Base-by-base conservation (phyloP, 495 filamentous ascomycete species). In the Massariosphaeria phaeospora region DNA sequence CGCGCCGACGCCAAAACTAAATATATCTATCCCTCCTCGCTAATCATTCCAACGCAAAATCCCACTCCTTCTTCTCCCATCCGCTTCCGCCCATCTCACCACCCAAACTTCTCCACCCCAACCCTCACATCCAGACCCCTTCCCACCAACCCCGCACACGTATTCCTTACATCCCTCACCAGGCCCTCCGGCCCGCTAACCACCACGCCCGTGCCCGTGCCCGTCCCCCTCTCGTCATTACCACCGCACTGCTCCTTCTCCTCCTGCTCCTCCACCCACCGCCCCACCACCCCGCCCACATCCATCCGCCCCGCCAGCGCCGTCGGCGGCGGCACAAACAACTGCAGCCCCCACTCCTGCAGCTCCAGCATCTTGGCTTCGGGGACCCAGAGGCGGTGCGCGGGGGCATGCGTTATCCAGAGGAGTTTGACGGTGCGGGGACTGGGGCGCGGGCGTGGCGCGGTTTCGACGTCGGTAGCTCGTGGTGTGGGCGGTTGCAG, bases 171-270 rank as follows among this genome's bases (percentile, higher is more conserved):
- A 21, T 66, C 64, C 36, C 77, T 61, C 31, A 78, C 77, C 60
- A 82, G 65, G 10, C 72, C 70, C 58, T 82, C 74, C 21, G 80
- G 81, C 4, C 78, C 78, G 2, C 73, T 79, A 10, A 74, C 75
- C 3, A 80, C 75, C 7, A 79, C 71, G 0, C 73, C 72, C 0
- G 74, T 61, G 36, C 65, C 71, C 9, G 57, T 27, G 61, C 69
- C 17, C 21, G 49, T 18, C 57, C 52, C 18, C 59, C 35, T 38
- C 29, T 33, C 29, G 29, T 33, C 13, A n/a, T n/a, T n/a, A n/a
- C n/a, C n/a, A n/a, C n/a, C n/a, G n/a, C n/a, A n/a, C n/a, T n/a
- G n/a, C n/a, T n/a, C n/a, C n/a, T n/a, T n/a, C n/a, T n/a, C n/a
- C n/a, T n/a, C n/a, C n/a, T n/a, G n/a, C n/a, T n/a, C n/a, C 1